Percentiles rank a stretch among this genome's conserved stretches.
These are phyloP conservation scores for Phytophthora macrochlamydospora DNA, from an alignment of 352 stramenopile species.

Conservation along the genomic window DNA sequence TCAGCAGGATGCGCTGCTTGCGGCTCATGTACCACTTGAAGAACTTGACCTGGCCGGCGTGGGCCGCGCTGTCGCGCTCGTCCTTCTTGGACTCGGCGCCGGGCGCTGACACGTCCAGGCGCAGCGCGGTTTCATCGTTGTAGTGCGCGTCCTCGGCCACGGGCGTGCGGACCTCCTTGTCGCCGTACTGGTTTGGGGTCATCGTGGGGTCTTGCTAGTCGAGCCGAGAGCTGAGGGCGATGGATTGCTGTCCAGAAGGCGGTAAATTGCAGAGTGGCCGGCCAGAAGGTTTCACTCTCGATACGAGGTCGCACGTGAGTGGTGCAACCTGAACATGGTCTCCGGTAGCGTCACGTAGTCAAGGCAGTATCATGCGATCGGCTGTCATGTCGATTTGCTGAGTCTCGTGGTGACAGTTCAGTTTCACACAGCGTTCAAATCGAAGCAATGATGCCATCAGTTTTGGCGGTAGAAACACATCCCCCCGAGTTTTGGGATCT, in stretches of 20 bases:
- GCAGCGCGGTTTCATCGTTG: slow-evolving; percentile 30
- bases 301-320: background rate
- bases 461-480: background rate
- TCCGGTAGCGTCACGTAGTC: background rate
- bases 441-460: background rate
- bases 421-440: background rate
- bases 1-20: slow-evolving; percentile 50
- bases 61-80: slow-evolving; percentile 18
- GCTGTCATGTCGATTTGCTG: background rate
- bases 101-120: slow-evolving; percentile 29
- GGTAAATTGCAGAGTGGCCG: background rate
- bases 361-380: background rate
- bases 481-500: background rate
- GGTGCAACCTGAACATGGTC: background rate
- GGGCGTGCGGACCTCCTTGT: slow-evolving; percentile 28
- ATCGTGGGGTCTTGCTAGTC: background rate
- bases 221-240: background rate
- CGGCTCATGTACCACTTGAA: slow-evolving; percentile 61
- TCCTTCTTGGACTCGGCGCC: slow-evolving; percentile 45
- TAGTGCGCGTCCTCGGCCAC: slow-evolving; percentile 31
- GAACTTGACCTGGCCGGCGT: slow-evolving; percentile 45
- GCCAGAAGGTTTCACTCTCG: background rate
- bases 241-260: background rate
- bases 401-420: background rate
- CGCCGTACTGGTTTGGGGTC: slow-evolving; percentile 18